Conservation (phyloP, 306 rosid species). For the Lathyrus oleraceus region DNA sequence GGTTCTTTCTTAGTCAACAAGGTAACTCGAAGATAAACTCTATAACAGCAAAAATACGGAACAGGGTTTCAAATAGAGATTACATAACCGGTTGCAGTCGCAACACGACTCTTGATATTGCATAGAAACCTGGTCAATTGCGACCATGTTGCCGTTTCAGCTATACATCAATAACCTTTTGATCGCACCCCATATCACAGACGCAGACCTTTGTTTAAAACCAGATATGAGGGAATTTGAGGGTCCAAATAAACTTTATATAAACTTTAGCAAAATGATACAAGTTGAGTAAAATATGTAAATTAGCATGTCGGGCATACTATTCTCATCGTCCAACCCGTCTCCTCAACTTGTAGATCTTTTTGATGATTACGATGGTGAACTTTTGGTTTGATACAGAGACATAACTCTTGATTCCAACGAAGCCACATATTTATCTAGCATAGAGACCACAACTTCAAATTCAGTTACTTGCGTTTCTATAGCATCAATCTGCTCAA, state of each 20-base stretch:
- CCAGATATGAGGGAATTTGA: not conserved
- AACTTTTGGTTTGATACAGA: slow-evolving; percentile 45
- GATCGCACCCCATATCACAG: no score
- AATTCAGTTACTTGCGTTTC: slow-evolving; percentile 86
- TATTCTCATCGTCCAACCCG: no score
- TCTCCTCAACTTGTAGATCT: not conserved
- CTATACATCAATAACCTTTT: no score
- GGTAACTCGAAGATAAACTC: not conserved
- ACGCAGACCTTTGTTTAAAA: no score
- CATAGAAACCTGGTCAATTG: no score
- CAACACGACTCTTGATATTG: no score
- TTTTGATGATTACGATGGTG: slow-evolving; percentile 39
- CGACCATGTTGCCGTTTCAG: no score
- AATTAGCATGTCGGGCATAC: no score
- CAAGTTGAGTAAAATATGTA: no score
- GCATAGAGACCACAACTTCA: slow-evolving; percentile 83
- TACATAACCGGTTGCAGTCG: no score
- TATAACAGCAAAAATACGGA: not conserved
- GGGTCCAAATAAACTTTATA: not conserved
- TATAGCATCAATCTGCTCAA: slow-evolving; percentile 69
- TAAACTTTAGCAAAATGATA: no score
- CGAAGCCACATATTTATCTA: slow-evolving; percentile 64
- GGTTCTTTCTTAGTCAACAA: not conserved
- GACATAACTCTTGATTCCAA: slow-evolving; percentile 72
- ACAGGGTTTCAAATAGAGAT: no score